Conservation (phyloP, 345 rosid species). For the Eucalyptus sideroxylon region DNA sequence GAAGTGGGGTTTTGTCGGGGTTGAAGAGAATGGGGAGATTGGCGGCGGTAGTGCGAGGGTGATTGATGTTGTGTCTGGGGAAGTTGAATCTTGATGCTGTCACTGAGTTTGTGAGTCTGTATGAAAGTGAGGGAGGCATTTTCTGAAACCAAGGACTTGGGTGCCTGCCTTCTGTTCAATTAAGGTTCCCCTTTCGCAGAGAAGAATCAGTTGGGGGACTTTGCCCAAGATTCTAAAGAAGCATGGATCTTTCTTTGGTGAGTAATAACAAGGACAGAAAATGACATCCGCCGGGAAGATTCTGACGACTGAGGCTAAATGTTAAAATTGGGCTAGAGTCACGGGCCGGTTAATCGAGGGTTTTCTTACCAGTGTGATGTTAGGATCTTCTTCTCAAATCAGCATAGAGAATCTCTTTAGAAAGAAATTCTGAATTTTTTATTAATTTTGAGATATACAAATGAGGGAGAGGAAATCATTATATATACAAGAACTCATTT, state of each 20-base stretch:
- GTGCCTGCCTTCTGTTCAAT: background rate
- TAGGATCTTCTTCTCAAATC: background rate
- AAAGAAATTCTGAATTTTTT: background rate
- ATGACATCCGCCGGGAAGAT: background rate
- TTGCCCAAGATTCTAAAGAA: background rate
- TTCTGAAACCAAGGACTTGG: background rate
- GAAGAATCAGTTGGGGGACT: background rate
- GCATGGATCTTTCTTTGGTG: background rate
- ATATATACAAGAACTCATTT: background rate
- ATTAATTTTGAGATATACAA: background rate
- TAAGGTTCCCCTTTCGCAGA: background rate
- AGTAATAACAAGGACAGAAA: background rate
- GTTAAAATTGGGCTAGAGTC: background rate
- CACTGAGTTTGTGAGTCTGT: background rate
- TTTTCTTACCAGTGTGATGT: no score
- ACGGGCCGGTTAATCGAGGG: background rate
- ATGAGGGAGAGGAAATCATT: background rate
- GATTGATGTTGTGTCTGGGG: background rate
- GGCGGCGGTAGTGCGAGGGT: background rate
- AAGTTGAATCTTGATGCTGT: background rate
- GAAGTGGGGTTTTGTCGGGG: background rate
- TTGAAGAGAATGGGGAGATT: background rate
- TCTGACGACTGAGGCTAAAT: background rate
- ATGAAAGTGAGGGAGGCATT: background rate
- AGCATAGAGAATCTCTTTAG: no score